Evolutionary conservation across 2,329 filamentous ascomycete genomes (phyloP).

Genomic region (Niveomyces coronatus): DNA sequence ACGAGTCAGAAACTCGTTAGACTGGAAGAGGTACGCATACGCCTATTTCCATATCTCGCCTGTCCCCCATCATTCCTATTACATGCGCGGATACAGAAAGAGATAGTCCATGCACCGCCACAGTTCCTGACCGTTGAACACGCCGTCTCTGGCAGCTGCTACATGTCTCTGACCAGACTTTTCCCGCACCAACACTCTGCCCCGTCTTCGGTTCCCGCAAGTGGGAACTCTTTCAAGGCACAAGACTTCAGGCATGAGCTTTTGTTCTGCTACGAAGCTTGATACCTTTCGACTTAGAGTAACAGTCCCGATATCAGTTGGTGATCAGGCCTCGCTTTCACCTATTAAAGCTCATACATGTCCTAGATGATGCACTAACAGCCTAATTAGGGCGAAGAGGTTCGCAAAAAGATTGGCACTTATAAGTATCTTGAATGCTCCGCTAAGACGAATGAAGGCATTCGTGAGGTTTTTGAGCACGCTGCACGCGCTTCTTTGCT

Average conservation of each 20-base stretch:
- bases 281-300: too few species aligned
- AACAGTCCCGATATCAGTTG: too few species aligned
- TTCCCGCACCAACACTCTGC: slow-evolving; percentile 42
- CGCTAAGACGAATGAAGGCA: slow-evolving; percentile 97
- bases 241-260: slow-evolving; percentile 39
- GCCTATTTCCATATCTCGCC: neutral
- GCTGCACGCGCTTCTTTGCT: slow-evolving; percentile 89
- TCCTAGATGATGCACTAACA: slow-evolving; percentile 4
- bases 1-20: slow-evolving; percentile 98
- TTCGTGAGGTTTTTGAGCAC: slow-evolving; percentile 97
- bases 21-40: slow-evolving; percentile 90
- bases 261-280: slow-evolving; percentile 30
- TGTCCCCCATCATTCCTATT: too few species aligned
- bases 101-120: slow-evolving; percentile 18
- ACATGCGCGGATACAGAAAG: slow-evolving; percentile 11
- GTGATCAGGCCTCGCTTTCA: too few species aligned
- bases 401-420: slow-evolving; percentile 88
- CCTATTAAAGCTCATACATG: neutral
- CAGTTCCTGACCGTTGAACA: slow-evolving; percentile 17
- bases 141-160: slow-evolving; percentile 16
- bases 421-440: slow-evolving; percentile 99
- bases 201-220: slow-evolving; percentile 40
- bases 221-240: slow-evolving; percentile 25
- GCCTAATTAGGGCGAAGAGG: slow-evolving; percentile 68
- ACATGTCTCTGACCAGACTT: slow-evolving; percentile 15